phyloP scores from a whole-genome alignment of 768 basidiomycete species.

The Termitomyces heimii region DNA sequence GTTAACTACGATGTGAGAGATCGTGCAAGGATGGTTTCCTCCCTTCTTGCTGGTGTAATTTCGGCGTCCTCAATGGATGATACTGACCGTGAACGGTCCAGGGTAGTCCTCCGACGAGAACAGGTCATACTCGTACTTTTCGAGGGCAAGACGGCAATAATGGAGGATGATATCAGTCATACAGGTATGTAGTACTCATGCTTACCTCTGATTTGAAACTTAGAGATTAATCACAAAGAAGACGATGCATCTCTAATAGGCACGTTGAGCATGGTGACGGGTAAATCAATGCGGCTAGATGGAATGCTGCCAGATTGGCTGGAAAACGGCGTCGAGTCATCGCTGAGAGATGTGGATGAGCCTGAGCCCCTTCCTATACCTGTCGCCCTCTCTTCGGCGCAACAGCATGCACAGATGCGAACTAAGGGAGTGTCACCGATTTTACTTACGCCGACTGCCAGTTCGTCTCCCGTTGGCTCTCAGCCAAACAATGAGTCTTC shows the following conservation, averaged over 20 bases:
- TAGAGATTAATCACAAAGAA: slow-evolving; percentile 17
- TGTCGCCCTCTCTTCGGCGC: slow-evolving; percentile 34
- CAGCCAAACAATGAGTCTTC: slow-evolving; percentile 26
- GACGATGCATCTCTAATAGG: slow-evolving; percentile 48
- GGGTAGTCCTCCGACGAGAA: slow-evolving; percentile 77
- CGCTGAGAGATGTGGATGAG: slow-evolving; percentile 64
- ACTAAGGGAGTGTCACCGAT: slow-evolving; percentile 35
- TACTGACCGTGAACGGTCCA: slow-evolving; percentile 40
- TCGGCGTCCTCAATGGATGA: slow-evolving; percentile 26
- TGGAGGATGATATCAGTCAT: slow-evolving; percentile 31
- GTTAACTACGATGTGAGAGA: slow-evolving; percentile 87
- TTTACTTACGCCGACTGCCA: slow-evolving; percentile 50
- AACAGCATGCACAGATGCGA: slow-evolving; percentile 5
- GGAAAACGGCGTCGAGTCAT: slow-evolving; percentile 76
- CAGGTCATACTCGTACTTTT: slow-evolving; percentile 79
- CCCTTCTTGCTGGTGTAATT: slow-evolving; percentile 56
- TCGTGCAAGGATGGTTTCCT: slow-evolving; percentile 72
- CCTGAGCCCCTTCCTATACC: slow-evolving; percentile 34
- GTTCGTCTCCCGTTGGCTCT: slow-evolving; percentile 36
- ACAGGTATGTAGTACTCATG: slow-evolving; percentile 20
- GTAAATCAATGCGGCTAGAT: slow-evolving; percentile 47
- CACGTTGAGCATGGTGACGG: slow-evolving; percentile 57
- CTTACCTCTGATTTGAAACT: neutral
- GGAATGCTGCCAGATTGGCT: slow-evolving; percentile 76
- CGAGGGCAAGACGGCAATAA: slow-evolving; percentile 57